Evolutionary conservation across 164 flowering plant species (phyloP).

Genomic region (Santalum album): DNA sequence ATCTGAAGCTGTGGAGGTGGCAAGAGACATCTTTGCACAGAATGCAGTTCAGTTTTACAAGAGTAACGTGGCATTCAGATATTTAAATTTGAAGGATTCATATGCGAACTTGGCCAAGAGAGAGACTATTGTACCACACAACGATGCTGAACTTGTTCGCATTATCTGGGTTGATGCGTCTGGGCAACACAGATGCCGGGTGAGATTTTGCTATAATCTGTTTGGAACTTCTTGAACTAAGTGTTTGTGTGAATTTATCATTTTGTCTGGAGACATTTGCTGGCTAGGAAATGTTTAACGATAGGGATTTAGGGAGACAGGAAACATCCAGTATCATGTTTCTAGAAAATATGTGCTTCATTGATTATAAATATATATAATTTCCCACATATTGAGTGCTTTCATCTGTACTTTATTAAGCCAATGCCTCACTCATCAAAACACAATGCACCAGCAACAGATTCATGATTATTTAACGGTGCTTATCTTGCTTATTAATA

Average conservation of each 20-base stretch:
- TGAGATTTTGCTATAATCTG: constrained; percentile 24
- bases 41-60: constrained; percentile 72
- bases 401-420: too few species aligned
- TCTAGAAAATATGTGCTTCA: too few species aligned
- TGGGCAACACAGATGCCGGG: constrained; percentile 93
- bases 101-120: constrained; percentile 13
- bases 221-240: background rate
- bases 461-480: too few species aligned
- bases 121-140: constrained; percentile 12
- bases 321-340: too few species aligned
- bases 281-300: too few species aligned
- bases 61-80: constrained; percentile 17
- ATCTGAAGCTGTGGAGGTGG: constrained; percentile 73
- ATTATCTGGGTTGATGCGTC: constrained; percentile 85
- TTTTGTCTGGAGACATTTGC: background rate
- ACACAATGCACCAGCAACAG: too few species aligned
- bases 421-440: too few species aligned
- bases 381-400: too few species aligned
- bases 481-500: too few species aligned
- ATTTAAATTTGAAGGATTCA: constrained; percentile 10
- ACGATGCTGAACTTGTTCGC: constrained; percentile 47
- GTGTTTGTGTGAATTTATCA: background rate
- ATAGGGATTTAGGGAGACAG: background rate
- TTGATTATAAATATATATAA: too few species aligned
- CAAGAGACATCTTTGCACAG: constrained; percentile 51